These are phyloP conservation scores for Parietichytrium sp. DNA, from an alignment of 108 stramenopile genomes.

Conservation along the genomic window DNA sequence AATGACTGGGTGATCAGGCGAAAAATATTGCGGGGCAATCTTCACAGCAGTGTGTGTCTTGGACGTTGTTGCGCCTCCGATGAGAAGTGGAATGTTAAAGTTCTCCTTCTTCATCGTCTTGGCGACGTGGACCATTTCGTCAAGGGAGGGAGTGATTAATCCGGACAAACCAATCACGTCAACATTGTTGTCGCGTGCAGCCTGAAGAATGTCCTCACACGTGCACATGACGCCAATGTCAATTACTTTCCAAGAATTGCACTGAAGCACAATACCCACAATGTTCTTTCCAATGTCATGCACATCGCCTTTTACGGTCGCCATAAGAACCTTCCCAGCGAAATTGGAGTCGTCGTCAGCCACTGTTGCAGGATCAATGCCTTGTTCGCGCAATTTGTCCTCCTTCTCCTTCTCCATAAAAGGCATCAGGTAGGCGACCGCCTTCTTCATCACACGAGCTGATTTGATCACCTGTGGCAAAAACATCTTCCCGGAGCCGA, in stretches of 20 bases:
- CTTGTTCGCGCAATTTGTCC: conserved; percentile 74
- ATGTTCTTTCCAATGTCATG: conserved; percentile 99
- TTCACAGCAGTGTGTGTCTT: conserved; percentile 99
- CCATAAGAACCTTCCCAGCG: conserved; percentile 95
- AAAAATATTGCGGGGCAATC: conserved; percentile 90
- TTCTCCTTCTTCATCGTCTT: conserved; percentile 93
- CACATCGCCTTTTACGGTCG: conserved; percentile 99
- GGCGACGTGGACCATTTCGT: conserved; percentile 99
- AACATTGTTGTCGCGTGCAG: conserved; percentile 86
- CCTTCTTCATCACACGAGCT: conserved; percentile 99
- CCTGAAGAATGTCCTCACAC: conserved; percentile 88
- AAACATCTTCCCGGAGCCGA: conserved; percentile 99
- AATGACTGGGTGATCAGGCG: conserved; percentile 87
- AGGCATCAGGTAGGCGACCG: conserved; percentile 94
- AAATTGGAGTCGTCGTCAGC: conserved; percentile 80
- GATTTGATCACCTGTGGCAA: conserved; percentile 99
- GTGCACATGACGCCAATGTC: conserved; percentile 98
- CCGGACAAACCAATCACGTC: conserved; percentile 97
- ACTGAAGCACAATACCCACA: conserved; percentile 96
- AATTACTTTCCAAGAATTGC: conserved; percentile 99
- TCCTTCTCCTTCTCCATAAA: conserved; percentile 99
- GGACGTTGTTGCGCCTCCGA: conserved; percentile 98
- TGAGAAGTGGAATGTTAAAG: conserved; percentile 88
- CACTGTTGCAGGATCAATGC: conserved; percentile 78
- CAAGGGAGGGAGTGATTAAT: conserved; percentile 96